phyloP scores from a whole-genome alignment of 768 basidiomycete genomes.

The Filobasidium floriforme region DNA sequence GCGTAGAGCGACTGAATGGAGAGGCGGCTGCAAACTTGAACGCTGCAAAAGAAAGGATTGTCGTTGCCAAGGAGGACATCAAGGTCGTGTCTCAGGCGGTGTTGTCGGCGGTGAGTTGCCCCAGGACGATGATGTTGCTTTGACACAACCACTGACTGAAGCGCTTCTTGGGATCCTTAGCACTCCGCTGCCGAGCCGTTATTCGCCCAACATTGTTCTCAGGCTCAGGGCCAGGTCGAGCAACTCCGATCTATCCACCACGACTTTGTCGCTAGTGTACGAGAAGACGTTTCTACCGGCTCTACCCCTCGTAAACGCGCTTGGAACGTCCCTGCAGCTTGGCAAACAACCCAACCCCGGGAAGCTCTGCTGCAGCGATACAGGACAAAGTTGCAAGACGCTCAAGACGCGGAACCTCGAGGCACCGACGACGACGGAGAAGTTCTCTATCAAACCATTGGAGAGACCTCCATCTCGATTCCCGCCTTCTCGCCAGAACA shows the following conservation, averaged over 20 bases:
- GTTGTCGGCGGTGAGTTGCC: slow-evolving; percentile 14
- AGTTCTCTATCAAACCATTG: background rate
- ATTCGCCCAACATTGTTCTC: slow-evolving; percentile 20
- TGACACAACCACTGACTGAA: background rate
- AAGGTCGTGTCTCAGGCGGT: slow-evolving; percentile 20
- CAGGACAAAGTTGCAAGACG: slow-evolving; percentile 3
- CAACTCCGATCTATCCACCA: slow-evolving; percentile 27
- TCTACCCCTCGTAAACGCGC: slow-evolving; percentile 38
- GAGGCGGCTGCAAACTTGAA: background rate
- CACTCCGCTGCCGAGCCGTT: slow-evolving; percentile 27
- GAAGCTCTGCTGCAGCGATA: slow-evolving; percentile 20
- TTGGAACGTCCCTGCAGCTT: slow-evolving; percentile 34
- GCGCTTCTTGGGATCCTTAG: slow-evolving; percentile 10
- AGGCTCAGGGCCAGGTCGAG: slow-evolving; percentile 23
- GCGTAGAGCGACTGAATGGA: background rate
- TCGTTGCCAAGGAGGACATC: slow-evolving; percentile 22
- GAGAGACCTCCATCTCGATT: background rate
- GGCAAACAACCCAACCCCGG: slow-evolving; percentile 37
- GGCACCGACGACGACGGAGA: background rate
- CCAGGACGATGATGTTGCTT: background rate
- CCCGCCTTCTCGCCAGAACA: background rate
- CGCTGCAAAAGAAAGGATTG: slow-evolving; percentile 16
- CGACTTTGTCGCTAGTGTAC: slow-evolving; percentile 36
- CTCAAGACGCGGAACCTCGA: background rate
- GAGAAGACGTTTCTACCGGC: slow-evolving; percentile 41